phyloP scores from a whole-genome alignment of 441 rosid species.

The Biscutella laevigata region DNA sequence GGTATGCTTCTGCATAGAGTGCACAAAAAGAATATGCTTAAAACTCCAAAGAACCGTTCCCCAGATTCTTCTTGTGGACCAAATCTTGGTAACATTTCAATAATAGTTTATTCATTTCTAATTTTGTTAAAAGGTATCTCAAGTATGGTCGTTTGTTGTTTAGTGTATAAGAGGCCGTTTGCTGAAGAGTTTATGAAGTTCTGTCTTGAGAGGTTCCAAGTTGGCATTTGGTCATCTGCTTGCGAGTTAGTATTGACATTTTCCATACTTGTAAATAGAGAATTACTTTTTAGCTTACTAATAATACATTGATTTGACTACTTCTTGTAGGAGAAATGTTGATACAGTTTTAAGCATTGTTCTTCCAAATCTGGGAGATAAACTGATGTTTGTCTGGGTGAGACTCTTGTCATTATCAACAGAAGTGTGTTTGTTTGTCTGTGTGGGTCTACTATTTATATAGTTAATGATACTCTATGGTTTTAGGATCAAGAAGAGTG shows the following conservation, averaged over 20 bases:
- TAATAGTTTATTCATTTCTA: background rate
- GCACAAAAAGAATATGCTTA: background rate
- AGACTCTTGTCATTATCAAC: background rate
- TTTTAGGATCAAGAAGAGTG: conserved; percentile 22
- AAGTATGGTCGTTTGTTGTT: background rate
- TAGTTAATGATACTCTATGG: background rate
- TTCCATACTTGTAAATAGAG: background rate
- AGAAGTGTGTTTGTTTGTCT: background rate
- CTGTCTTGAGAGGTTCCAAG: conserved; percentile 37
- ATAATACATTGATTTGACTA: background rate
- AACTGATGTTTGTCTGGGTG: conserved; percentile 38
- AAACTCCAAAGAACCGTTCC: background rate
- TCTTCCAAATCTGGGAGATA: conserved; percentile 8
- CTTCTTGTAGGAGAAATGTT: conserved; percentile 20
- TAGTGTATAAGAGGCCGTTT: conserved; percentile 43
- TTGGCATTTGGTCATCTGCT: conserved; percentile 46
- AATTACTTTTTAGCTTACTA: background rate
- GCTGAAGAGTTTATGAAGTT: conserved; percentile 33
- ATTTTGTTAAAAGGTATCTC: background rate
- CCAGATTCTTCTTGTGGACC: conserved; percentile 30
- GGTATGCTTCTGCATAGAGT: conserved; percentile 29
- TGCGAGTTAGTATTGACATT: conserved; percentile 23
- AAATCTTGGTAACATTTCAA: conserved; percentile 12
- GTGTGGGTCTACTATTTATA: background rate
- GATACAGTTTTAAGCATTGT: conserved; percentile 23